A percentile compares a stretch with the other conserved stretches of the same genome.
Evolutionary conservation across 768 basidiomycete species (phyloP).

Genomic region (Mycena metata): DNA sequence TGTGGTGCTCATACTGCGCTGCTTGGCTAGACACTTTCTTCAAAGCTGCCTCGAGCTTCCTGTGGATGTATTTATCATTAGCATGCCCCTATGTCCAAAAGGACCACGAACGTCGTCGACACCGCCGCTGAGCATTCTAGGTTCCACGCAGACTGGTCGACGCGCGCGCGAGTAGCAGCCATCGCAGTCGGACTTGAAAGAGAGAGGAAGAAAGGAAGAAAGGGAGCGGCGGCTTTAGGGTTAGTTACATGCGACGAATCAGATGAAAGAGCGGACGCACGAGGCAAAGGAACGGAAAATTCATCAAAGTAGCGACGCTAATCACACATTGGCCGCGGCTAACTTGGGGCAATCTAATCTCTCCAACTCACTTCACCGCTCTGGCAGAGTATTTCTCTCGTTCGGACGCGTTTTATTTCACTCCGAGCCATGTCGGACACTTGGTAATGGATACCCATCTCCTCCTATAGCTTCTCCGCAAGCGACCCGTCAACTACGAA

Average conservation of each 20-base stretch:
- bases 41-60: constrained; percentile 62
- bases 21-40: constrained; percentile 63
- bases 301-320: no score
- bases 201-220: constrained; percentile 8
- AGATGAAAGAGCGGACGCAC: constrained; percentile 22
- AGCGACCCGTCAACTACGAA: no score
- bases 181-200: constrained; percentile 18
- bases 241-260: constrained; percentile 22
- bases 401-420: no score
- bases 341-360: no score
- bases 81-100: no score
- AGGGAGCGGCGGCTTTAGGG: neutral
- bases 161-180: constrained; percentile 29
- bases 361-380: no score
- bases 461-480: no score
- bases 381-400: no score
- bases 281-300: constrained; percentile 18
- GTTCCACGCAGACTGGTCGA: constrained; percentile 5
- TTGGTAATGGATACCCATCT: no score
- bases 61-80: constrained; percentile 30
- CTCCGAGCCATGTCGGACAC: no score
- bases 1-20: constrained; percentile 64
- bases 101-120: constrained; percentile 21
- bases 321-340: no score
- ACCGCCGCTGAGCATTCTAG: constrained; percentile 35